Conservation (phyloP, 2,329 filamentous ascomycete genomes). For the Pseudocercospora fijiensis region DNA sequence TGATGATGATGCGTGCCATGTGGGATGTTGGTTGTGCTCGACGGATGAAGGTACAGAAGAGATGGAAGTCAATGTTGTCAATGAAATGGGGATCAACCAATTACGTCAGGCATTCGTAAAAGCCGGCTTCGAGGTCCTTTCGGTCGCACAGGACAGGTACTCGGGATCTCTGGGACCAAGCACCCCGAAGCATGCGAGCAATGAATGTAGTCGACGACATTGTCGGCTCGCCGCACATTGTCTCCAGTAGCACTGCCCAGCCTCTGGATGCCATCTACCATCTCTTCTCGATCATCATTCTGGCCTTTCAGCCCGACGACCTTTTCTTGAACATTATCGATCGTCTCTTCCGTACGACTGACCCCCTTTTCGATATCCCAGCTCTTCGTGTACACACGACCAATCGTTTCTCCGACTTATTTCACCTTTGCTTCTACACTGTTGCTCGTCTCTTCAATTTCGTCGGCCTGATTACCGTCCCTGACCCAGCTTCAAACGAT, state of each 20-base stretch:
- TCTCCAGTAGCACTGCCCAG: background rate
- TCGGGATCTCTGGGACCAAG: background rate
- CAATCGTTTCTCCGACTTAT: background rate
- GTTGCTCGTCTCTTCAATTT: background rate
- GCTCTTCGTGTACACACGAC: background rate
- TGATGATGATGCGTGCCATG: conserved; percentile 16
- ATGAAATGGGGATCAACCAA: background rate
- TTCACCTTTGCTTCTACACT: background rate
- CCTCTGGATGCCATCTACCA: background rate
- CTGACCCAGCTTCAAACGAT: background rate
- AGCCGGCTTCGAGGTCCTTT: background rate
- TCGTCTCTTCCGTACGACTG: background rate
- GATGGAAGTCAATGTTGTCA: background rate
- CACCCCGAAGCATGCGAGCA: background rate
- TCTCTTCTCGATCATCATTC: background rate
- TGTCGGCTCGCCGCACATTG: background rate
- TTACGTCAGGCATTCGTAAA: background rate
- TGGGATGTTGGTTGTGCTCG: background rate
- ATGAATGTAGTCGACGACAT: background rate
- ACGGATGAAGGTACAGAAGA: background rate
- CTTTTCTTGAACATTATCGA: background rate
- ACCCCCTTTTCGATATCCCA: background rate
- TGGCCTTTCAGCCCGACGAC: background rate
- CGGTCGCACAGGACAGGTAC: background rate
- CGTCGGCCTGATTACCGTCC: background rate